phyloP scores from a whole-genome alignment of 352 stramenopile genomes.

The Phytopythium helicoides region DNA sequence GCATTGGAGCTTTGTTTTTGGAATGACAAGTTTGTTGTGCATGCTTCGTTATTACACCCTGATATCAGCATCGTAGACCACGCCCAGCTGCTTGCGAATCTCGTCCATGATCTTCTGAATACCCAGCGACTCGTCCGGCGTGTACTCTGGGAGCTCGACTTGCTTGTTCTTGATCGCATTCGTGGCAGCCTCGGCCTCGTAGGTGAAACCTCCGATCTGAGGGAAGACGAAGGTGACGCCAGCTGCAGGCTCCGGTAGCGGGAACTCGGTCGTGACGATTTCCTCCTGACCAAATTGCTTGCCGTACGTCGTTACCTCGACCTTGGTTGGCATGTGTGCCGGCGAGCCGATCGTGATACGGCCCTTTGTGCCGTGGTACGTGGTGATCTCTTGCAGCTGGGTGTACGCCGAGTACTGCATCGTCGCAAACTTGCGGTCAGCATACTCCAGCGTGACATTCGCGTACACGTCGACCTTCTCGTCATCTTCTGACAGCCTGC shows the following conservation, averaged over 20 bases:
- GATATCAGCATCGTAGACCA: conserved; percentile 24
- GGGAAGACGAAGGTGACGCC: conserved; percentile 12
- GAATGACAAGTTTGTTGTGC: too few species aligned
- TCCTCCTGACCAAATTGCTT: too few species aligned
- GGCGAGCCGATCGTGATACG: conserved; percentile 56
- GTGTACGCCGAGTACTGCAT: conserved; percentile 69
- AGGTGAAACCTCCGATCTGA: conserved; percentile 69
- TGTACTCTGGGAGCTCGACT: conserved; percentile 38
- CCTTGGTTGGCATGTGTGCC: conserved; percentile 14
- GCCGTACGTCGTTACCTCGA: conserved; percentile 13
- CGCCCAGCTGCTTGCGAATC: conserved; percentile 41
- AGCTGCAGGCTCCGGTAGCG: conserved; percentile 12
- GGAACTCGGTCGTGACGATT: conserved; percentile 13
- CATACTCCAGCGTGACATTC: conserved; percentile 53
- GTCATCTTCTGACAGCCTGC: conserved; percentile 7
- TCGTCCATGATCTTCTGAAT: conserved; percentile 58
- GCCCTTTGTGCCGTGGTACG: conserved; percentile 62
- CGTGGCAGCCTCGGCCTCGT: conserved; percentile 58
- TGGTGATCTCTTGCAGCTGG: conserved; percentile 57
- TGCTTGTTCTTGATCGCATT: conserved; percentile 32
- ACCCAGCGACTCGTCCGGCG: conserved; percentile 43
- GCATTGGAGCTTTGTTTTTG: too few species aligned
- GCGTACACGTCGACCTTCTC: conserved; percentile 6
- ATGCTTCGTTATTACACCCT: too few species aligned
- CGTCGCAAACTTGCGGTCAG: conserved; percentile 41